Conservation (phyloP, 75 land plant genomes). For the Isoetes taiwanensis region DNA sequence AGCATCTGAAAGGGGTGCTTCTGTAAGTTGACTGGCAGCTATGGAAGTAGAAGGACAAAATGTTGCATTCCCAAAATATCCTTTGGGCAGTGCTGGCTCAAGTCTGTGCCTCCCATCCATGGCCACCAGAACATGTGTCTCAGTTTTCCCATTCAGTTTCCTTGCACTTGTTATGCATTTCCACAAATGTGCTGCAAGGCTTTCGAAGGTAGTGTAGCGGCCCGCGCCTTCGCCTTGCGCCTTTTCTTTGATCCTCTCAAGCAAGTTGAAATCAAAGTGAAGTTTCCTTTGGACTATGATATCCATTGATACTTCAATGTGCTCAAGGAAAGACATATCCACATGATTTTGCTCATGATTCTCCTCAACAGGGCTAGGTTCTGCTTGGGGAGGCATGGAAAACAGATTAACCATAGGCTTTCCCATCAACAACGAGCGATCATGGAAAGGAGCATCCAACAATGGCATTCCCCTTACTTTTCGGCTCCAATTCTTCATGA, state of each 20-base stretch:
- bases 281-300: too few relatives aligned
- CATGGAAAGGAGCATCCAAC: constrained; percentile 20
- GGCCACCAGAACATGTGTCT: constrained; percentile 29
- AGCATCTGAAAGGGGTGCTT: constrained; percentile 16
- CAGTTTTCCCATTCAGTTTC: constrained; percentile 17
- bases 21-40: constrained; percentile 20
- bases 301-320: constrained; percentile 14
- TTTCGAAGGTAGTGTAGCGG: constrained; percentile 35
- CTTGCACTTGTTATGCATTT: constrained; percentile 42
- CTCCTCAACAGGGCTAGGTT: constrained; percentile 36
- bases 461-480: constrained; percentile 24
- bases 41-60: constrained; percentile 28
- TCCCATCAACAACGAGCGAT: constrained; percentile 20
- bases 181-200: constrained; percentile 49
- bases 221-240: constrained; percentile 8
- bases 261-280: constrained; percentile 15
- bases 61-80: constrained; percentile 52
- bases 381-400: constrained; percentile 31
- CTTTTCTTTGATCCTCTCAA: constrained; percentile 20
- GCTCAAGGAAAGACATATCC: neutral
- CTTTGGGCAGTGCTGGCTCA: constrained; percentile 24
- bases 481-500: constrained; percentile 41
- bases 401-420: too few relatives aligned
- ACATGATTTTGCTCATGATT: constrained; percentile 6
- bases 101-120: constrained; percentile 38